Conservation (phyloP, 768 basidiomycete genomes). For the Tylopilus plumbeoviolaceoides region DNA sequence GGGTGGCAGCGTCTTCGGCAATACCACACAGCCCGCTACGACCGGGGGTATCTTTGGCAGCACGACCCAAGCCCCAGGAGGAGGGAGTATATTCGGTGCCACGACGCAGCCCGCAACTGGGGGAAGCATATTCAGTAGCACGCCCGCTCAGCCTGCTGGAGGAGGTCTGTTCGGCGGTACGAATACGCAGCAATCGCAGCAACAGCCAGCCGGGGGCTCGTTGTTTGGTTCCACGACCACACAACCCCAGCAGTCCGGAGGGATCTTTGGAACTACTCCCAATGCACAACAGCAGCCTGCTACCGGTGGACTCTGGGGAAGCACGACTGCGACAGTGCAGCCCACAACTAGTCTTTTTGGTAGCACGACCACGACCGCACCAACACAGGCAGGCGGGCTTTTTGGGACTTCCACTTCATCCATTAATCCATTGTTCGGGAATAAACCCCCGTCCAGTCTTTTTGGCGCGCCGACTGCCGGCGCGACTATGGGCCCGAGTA, state of each 20-base stretch:
- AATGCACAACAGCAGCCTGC: conserved; percentile 19
- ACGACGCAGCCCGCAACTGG: conserved; percentile 18
- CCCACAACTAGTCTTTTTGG: conserved; percentile 28
- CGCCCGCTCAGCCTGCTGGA: conserved; percentile 21
- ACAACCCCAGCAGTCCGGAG: conserved; percentile 21
- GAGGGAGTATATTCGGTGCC: conserved; percentile 21
- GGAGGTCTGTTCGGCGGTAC: conserved; percentile 24
- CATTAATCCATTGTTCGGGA: conserved; percentile 35
- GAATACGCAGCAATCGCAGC: conserved; percentile 14
- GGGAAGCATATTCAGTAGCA: conserved; percentile 22
- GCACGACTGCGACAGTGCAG: conserved; percentile 13
- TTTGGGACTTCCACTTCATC: conserved; percentile 28
- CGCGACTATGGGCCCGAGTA: conserved; percentile 15
- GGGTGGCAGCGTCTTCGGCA: conserved; percentile 10
- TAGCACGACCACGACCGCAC: conserved; percentile 15
- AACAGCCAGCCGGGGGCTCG: conserved; percentile 11
- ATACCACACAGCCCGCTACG: conserved; percentile 11
- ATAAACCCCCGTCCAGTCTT: conserved; percentile 27
- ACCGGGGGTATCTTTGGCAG: conserved; percentile 13
- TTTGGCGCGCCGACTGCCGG: conserved; percentile 29
- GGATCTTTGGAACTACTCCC: conserved; percentile 16
- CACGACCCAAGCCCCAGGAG: conserved; percentile 6
- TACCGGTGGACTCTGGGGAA: conserved; percentile 25
- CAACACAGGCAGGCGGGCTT: conserved; percentile 17
- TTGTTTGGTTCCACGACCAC: conserved; percentile 21